These are phyloP conservation scores for Kwoniella bestiolae DNA, from an alignment of 768 basidiomycete genomes.

Conservation along the genomic window DNA sequence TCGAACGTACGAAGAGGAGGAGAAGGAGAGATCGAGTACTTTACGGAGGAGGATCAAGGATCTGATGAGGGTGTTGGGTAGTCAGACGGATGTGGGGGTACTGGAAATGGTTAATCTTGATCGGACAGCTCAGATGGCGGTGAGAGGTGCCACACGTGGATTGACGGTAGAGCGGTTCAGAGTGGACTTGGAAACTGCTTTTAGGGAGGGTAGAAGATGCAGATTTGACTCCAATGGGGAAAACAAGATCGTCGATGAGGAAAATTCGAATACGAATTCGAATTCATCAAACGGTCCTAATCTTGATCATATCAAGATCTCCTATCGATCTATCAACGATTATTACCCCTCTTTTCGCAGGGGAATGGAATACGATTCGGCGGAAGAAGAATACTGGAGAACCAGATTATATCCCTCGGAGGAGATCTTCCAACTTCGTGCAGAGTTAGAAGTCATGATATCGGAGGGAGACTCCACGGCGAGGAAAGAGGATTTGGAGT, in stretches of 20 bases:
- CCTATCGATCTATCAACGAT: background rate
- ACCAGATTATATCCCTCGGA: background rate
- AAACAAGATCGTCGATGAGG: no score
- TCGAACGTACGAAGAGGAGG: background rate
- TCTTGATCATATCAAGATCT: background rate
- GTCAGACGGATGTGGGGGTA: background rate
- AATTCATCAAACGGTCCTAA: no score
- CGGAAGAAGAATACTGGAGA: background rate
- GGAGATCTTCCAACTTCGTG: background rate
- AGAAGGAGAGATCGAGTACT: background rate
- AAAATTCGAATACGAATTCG: no score
- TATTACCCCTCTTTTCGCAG: background rate
- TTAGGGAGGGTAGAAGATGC: background rate
- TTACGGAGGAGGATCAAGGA: background rate
- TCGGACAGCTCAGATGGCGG: background rate
- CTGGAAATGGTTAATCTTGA: background rate
- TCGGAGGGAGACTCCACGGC: no score
- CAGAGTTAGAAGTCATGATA: background rate
- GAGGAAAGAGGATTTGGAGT: background rate
- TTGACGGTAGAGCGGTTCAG: background rate
- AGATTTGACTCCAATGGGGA: no score
- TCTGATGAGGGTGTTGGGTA: background rate
- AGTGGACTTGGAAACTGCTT: background rate
- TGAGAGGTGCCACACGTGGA: background rate
- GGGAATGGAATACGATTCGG: background rate